Conservation (phyloP, 768 basidiomycete genomes). For the Termitomyces sp. region DNA sequence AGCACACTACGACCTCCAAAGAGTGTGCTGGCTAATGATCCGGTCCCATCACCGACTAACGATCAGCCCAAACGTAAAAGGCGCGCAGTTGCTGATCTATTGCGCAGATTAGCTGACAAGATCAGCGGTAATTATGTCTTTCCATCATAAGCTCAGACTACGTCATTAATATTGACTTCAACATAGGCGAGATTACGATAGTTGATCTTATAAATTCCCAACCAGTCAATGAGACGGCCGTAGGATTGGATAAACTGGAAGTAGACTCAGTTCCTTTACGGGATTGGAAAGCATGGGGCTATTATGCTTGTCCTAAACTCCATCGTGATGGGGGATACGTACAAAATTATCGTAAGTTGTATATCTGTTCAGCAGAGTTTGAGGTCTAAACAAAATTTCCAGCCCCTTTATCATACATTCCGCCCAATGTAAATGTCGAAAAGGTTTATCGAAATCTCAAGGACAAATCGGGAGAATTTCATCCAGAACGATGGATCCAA, state of each 20-base stretch:
- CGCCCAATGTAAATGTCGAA: constrained; percentile 22
- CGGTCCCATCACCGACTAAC: background rate
- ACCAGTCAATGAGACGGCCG: background rate
- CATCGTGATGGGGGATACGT: constrained; percentile 29
- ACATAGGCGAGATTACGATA: background rate
- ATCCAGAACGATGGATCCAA: constrained; percentile 47
- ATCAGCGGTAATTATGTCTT: constrained; percentile 2
- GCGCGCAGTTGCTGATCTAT: background rate
- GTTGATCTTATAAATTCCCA: too few relatives aligned
- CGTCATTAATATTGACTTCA: background rate
- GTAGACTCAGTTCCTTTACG: constrained; percentile 1
- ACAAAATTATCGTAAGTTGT: constrained; percentile 39
- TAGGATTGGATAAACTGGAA: background rate
- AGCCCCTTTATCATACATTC: constrained; percentile 20
- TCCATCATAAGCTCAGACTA: background rate
- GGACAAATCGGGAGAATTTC: constrained; percentile 25
- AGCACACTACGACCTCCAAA: background rate
- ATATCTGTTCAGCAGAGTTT: background rate
- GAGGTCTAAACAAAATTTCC: background rate
- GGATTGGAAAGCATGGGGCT: constrained; percentile 56
- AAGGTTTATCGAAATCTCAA: constrained; percentile 29
- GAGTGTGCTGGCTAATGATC: background rate
- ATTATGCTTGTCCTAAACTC: constrained; percentile 47
- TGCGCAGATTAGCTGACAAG: constrained; percentile 7
- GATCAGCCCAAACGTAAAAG: background rate